phyloP scores from a whole-genome alignment of 805 yeast species.

The Yarrowia sp. region DNA sequence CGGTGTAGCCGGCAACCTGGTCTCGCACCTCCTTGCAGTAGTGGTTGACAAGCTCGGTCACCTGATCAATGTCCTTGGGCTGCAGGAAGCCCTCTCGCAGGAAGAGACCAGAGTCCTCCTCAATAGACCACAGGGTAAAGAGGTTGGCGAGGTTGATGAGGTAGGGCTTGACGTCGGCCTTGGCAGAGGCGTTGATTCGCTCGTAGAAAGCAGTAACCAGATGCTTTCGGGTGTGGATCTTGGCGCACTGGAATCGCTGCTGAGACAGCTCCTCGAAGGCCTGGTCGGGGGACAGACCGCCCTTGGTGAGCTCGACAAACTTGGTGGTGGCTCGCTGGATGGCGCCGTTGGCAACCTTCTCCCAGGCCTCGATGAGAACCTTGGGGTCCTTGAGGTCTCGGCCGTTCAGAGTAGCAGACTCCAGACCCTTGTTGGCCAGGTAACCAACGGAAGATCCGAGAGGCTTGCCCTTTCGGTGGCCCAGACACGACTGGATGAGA shows the following conservation, averaged over 20 bases:
- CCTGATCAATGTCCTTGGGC: conserved; percentile 45
- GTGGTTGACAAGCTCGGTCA: conserved; percentile 45
- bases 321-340: conserved; percentile 38
- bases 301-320: conserved; percentile 5
- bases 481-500: conserved; percentile 50
- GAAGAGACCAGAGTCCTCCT: conserved; percentile 68
- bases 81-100: conserved; percentile 58
- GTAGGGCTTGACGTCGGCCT: conserved; percentile 45
- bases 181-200: conserved; percentile 37
- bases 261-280: conserved; percentile 44
- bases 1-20: conserved; percentile 74
- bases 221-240: conserved; percentile 41
- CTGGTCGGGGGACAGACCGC: conserved; percentile 31
- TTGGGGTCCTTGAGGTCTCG: conserved; percentile 33
- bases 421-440: conserved; percentile 34
- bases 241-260: conserved; percentile 42
- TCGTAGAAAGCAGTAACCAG: conserved; percentile 41
- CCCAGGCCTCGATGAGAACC: conserved; percentile 39
- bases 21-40: conserved; percentile 55
- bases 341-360: conserved; percentile 38
- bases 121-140: conserved; percentile 64
- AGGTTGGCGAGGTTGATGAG: conserved; percentile 56
- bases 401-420: conserved; percentile 28
- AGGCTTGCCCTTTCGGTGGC: conserved; percentile 43
- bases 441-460: conserved; percentile 50